Evolutionary conservation across 257 asterid species (phyloP), one percentile per base, ranked within the genome.

Genomic region (Knoxia roxburghii): DNA sequence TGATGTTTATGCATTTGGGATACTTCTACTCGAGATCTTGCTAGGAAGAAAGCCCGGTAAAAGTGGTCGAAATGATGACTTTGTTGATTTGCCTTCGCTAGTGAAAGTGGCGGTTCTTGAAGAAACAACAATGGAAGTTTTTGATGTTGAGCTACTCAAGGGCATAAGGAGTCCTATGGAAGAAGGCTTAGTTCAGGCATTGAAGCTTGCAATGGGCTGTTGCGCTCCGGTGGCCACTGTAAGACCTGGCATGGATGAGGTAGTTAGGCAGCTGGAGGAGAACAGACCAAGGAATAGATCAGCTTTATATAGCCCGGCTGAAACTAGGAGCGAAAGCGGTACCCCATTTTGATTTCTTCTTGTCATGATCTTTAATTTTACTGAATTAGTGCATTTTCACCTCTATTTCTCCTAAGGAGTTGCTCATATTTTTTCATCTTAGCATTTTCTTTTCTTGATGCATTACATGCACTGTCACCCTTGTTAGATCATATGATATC

Each of bases 181-280:
- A 69, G 99, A 90, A 78, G 97, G 99, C 63, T 59, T 90, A 24
- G 96, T 94, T 55, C 99, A 94, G 78, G 96, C 96, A 0, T 74
- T 94, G 86, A 94, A 89, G 76, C 86, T 94, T 27, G 99, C 97
- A 8, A 94, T 94, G 99, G 99, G 99, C 7, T 94, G 99, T 54
- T 90, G 99, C 26, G 95, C 99, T 4, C 99, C 99, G 0, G 97
- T 88, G 53, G 89, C 89, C 7, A 61, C 96, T 0, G 95, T 87
- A 37, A 78, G 99, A 75, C 99, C 99, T 7, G 74, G 88, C 4
- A 94, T 94, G 99, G 96, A 88, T 1, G 99, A 90, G 77, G 97
- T 90, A 1, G 91, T 88, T 57, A 76, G 96, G 83, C 99, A 94
- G 80, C 77, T 94, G 72, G 98, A 94, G 82, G 99, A 94, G 87